Evolutionary conservation across 2,329 filamentous ascomycete genomes (phyloP), one percentile per base, ranked within the genome.

Genomic region (Neocucurbitaria cava): DNA sequence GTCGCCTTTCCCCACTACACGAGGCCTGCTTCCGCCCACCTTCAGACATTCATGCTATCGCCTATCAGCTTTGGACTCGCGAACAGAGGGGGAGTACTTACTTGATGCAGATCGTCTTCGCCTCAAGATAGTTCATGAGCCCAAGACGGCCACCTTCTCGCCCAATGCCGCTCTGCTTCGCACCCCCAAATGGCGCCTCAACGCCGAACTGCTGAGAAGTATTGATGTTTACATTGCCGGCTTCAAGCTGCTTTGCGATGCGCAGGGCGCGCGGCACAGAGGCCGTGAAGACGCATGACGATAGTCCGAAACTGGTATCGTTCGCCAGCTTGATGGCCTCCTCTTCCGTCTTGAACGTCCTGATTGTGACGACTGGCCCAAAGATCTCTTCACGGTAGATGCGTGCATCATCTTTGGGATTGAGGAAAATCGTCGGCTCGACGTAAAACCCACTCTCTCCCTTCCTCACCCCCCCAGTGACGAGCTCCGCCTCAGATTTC

Each of bases 331-430:
- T 45, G 31, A 75, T 58, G 0, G 60, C 71, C 44, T 74, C 73
- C 30, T 71, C 69, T 47, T 75, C 72, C 5, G 67, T 70, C 54
- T 68, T 66, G 58, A 75, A 75, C 15, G 69, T 72, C 30, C 59
- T 57, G 17, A 74, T 65, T 5, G 56, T 62, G 11, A 69, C 42
- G 7, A 74, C 67, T 2, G 70, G 71, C 1, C 70, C 69, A 26
- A 73, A 74, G n/a, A 75, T 70, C 57, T 75, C 70, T 31, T 74
- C 65, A 17, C 56, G 49, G 40, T 69, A 73, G 30, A 73, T 70
- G 15, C 54, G 47, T 1, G 62, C 62, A 56, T 66, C 69, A 21
- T 65, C 61, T 28, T 58, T 56, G 2, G 65, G 64, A 21, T 73
- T 69, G 3, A 70, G 50, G 54, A 75, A 73, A 39, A 76, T 69